phyloP scores from a whole-genome alignment of 2,329 filamentous ascomycete species.

The Hymenoscyphus fructigenus region DNA sequence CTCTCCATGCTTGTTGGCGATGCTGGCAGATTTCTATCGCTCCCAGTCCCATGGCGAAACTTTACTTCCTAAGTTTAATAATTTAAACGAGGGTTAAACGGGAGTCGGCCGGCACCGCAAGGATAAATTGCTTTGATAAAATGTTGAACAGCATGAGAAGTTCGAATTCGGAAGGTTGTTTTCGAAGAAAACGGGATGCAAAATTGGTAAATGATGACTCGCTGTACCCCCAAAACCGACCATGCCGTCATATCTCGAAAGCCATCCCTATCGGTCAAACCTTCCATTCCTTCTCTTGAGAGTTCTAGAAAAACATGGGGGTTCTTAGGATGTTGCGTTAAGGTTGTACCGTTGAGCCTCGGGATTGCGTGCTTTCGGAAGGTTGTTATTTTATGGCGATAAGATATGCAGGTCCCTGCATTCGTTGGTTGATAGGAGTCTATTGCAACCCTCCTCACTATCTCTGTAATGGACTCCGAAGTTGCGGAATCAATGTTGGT shows the following conservation, averaged over 20 bases:
- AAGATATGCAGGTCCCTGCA: background rate
- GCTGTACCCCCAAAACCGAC: background rate
- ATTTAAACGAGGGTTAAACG: background rate
- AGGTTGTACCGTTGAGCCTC: background rate
- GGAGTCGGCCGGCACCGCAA: background rate
- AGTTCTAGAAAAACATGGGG: conserved; percentile 1
- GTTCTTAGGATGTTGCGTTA: background rate
- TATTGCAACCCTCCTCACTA: background rate
- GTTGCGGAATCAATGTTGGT: background rate
- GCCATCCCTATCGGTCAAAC: background rate
- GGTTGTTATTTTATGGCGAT: background rate
- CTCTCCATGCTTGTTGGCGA: background rate
- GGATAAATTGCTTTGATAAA: background rate
- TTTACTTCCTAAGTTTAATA: background rate
- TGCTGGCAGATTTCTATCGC: background rate
- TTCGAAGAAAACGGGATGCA: background rate
- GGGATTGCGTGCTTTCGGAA: conserved; percentile 4
- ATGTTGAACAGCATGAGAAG: background rate
- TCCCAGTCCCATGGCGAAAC: background rate
- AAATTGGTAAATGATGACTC: background rate
- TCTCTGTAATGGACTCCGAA: background rate
- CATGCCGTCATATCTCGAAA: background rate
- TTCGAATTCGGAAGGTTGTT: background rate
- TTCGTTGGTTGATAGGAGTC: background rate
- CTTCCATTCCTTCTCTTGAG: background rate